Evolutionary conservation across 192 early-diverging fungal species (phyloP).

Genomic region (Podila horticola): DNA sequence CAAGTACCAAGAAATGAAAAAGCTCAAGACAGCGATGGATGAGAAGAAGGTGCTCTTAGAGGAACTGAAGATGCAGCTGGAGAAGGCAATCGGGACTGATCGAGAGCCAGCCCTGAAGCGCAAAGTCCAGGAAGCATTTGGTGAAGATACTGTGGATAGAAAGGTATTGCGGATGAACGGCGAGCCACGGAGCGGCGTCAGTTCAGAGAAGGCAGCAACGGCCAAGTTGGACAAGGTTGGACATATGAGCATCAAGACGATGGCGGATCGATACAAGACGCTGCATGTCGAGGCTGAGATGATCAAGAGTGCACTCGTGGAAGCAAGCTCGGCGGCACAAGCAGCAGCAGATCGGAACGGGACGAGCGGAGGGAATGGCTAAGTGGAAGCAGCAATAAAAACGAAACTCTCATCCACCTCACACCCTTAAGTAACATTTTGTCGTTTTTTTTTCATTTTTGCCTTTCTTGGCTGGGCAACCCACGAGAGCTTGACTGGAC

Average conservation of each 20-base stretch:
- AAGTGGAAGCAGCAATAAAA: background rate
- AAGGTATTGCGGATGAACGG: conserved; percentile 37
- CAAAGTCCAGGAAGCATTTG: conserved; percentile 44
- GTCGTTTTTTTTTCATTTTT: too few relatives aligned
- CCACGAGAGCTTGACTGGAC: too few relatives aligned
- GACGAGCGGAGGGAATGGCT: conserved; percentile 23
- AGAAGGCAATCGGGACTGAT: conserved; percentile 32
- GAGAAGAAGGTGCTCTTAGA: conserved; percentile 38
- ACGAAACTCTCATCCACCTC: background rate
- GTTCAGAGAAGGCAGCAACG: conserved; percentile 12
- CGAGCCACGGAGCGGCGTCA: conserved; percentile 27
- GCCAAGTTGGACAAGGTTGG: conserved; percentile 22
- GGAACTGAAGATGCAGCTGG: conserved; percentile 27
- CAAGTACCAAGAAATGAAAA: conserved; percentile 39
- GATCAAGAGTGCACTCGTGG: conserved; percentile 36
- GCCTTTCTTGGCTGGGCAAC: too few relatives aligned
- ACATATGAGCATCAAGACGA: conserved; percentile 21
- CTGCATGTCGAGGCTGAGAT: conserved; percentile 33
- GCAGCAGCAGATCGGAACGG: conserved; percentile 16
- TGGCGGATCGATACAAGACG: conserved; percentile 42
- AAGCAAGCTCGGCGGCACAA: conserved; percentile 20
- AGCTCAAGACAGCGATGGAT: conserved; percentile 21
- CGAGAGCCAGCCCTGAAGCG: conserved; percentile 35
- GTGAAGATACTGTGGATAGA: conserved; percentile 37
- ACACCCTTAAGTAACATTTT: too few relatives aligned